phyloP scores from a whole-genome alignment of 2,329 filamentous ascomycete genomes.

The Sclerotiophoma versabilis region DNA sequence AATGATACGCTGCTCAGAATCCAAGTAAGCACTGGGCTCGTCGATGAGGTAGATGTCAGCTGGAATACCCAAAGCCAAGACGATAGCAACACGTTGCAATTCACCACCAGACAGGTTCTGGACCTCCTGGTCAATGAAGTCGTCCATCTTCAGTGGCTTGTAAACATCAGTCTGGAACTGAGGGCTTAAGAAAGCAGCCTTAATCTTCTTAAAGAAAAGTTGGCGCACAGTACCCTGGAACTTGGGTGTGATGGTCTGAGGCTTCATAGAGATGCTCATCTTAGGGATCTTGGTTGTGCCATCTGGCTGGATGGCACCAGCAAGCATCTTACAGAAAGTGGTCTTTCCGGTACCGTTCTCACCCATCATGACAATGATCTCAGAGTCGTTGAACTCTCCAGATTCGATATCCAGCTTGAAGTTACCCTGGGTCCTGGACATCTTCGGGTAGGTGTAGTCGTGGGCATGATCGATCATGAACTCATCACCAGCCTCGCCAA shows the following conservation, averaged over 20 bases:
- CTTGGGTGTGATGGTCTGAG: constrained; percentile 98
- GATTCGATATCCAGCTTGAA: constrained; percentile 84
- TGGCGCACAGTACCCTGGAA: constrained; percentile 96
- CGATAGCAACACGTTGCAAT: constrained; percentile 98
- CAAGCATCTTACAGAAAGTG: constrained; percentile 96
- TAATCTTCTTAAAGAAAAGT: constrained; percentile 99
- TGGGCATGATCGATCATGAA: constrained; percentile 84
- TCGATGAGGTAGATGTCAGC: constrained; percentile 99
- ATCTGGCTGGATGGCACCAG: constrained; percentile 92
- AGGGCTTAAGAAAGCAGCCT: constrained; percentile 91
- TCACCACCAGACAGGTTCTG: constrained; percentile 99
- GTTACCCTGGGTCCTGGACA: constrained; percentile 90
- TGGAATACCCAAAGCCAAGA: constrained; percentile 91
- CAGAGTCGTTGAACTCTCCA: constrained; percentile 94
- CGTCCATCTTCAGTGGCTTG: constrained; percentile 98
- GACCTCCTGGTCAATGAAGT: constrained; percentile 99
- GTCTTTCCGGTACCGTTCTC: constrained; percentile 99
- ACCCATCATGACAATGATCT: constrained; percentile 99
- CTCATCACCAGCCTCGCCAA: constrained; percentile 88
- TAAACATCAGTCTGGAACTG: constrained; percentile 99
- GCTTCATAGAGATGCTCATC: constrained; percentile 99
- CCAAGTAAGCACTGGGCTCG: constrained; percentile 84
- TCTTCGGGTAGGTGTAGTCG: constrained; percentile 84
- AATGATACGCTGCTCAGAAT: constrained; percentile 98
- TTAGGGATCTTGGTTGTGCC: constrained; percentile 77